Evolutionary conservation across 1,284 basidiomycete genomes (phyloP).

Genomic region (Neolentinus lepideus): DNA sequence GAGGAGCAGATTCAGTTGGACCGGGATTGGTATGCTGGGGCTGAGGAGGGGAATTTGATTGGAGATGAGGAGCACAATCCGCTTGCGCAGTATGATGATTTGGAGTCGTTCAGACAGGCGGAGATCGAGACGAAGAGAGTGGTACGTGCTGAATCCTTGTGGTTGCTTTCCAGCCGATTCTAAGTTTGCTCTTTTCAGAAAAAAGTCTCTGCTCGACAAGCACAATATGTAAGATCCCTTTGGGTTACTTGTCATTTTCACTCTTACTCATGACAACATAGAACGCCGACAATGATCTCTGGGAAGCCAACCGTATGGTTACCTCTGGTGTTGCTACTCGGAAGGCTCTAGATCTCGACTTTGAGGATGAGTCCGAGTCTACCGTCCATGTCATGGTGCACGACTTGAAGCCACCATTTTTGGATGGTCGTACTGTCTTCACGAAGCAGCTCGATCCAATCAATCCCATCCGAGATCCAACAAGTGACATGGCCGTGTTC

Average conservation of each 20-base stretch:
- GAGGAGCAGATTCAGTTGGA: conserved; percentile 88
- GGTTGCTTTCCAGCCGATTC: conserved; percentile 7
- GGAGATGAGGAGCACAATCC: conserved; percentile 93
- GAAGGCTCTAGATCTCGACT: conserved; percentile 81
- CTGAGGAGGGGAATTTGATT: conserved; percentile 79
- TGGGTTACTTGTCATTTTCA: conserved; percentile 6
- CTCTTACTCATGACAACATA: conserved; percentile 23
- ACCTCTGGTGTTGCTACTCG: conserved; percentile 91
- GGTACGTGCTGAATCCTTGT: conserved; percentile 35
- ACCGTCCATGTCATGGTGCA: conserved; percentile 97
- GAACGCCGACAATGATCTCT: conserved; percentile 97
- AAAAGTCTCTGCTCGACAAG: conserved; percentile 86
- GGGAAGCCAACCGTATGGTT: conserved; percentile 97
- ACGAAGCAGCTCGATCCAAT: conserved; percentile 97
- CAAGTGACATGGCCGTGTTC: conserved; percentile 94
- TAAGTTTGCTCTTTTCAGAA: conserved; percentile 35
- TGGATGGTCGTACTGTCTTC: conserved; percentile 94
- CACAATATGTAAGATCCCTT: conserved; percentile 75
- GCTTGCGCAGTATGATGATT: conserved; percentile 85
- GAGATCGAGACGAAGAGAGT: conserved; percentile 78
- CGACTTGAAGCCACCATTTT: conserved; percentile 95
- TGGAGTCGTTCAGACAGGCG: conserved; percentile 64
- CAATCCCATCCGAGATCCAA: conserved; percentile 91
- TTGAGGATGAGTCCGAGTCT: conserved; percentile 91
- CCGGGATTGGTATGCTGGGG: conserved; percentile 90